Evolutionary conservation across 345 rosid genomes (phyloP).

Genomic region (Lenwebbia sp.): DNA sequence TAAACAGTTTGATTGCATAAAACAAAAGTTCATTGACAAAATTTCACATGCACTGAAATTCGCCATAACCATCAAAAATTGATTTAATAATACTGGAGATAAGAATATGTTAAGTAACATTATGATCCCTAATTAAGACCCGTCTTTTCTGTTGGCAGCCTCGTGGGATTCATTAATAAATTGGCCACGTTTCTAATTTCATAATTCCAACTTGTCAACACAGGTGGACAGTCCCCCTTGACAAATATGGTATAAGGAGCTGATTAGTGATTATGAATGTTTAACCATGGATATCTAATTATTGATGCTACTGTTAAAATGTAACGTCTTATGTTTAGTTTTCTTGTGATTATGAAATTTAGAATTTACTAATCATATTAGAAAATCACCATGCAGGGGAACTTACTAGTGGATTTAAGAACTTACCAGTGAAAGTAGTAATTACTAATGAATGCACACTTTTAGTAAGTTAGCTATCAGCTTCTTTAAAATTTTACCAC

Average conservation of each 20-base stretch:
- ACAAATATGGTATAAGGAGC: neutral
- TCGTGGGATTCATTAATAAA: neutral
- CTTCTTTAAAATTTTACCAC: too few species aligned
- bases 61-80: neutral
- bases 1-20: neutral
- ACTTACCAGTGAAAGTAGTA: too few species aligned
- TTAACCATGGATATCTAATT: neutral
- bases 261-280: neutral
- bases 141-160: neutral
- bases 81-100: neutral
- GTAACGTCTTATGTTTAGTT: neutral
- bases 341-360: neutral
- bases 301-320: neutral
- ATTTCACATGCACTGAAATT: too few species aligned
- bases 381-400: too few species aligned
- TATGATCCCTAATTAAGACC: neutral
- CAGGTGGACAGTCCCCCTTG: neutral
- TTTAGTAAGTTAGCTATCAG: too few species aligned
- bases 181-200: neutral
- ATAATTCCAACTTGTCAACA: neutral
- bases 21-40: neutral
- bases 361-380: too few species aligned
- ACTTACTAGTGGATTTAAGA: too few species aligned
- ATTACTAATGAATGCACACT: too few species aligned
- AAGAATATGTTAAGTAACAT: neutral